A percentile compares a stretch with the other conserved stretches of the same genome.
These are phyloP conservation scores for Aspergillus biplanus DNA, from an alignment of 495 filamentous ascomycete species.

Conservation along the genomic window DNA sequence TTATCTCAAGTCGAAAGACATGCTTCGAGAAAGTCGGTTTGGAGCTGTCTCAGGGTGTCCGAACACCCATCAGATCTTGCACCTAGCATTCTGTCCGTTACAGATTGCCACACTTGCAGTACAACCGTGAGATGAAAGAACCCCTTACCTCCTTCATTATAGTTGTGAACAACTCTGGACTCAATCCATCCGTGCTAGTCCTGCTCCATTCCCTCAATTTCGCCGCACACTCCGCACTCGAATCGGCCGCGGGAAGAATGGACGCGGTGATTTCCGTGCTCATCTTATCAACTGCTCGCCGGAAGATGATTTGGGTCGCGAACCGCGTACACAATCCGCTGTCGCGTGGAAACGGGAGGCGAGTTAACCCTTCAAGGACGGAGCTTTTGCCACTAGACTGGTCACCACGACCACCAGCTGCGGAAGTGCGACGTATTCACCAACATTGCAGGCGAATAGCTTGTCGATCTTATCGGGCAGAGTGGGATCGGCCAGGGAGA, in stretches of 20 bases:
- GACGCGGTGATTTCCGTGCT: slow-evolving; percentile 2
- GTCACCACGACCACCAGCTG: slow-evolving; percentile 52
- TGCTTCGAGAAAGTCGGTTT: slow-evolving; percentile 55
- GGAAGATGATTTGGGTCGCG: slow-evolving; percentile 54
- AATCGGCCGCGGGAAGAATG: slow-evolving; percentile 15
- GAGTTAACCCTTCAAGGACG: slow-evolving; percentile 49
- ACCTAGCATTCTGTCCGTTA: slow-evolving; percentile 22
- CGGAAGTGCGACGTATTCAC: slow-evolving; percentile 32
- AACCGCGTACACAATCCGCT: slow-evolving; percentile 50
- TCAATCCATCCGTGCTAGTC: slow-evolving; percentile 10
- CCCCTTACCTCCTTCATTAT: slow-evolving; percentile 34
- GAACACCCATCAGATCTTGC: slow-evolving; percentile 36
- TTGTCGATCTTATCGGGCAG: slow-evolving; percentile 47
- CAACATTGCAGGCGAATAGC: slow-evolving; percentile 39
- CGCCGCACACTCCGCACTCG: slow-evolving; percentile 21
- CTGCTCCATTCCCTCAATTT: slow-evolving; percentile 30
- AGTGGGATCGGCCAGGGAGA: slow-evolving; percentile 27
- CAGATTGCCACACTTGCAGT: neutral
- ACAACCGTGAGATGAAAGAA: neutral
- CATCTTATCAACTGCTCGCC: slow-evolving; percentile 26
- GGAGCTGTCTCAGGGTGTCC: slow-evolving; percentile 13
- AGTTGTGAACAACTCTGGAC: slow-evolving; percentile 18
- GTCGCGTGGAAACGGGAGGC: slow-evolving; percentile 46
- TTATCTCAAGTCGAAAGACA: slow-evolving; percentile 62
- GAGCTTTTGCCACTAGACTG: slow-evolving; percentile 51